A percentile compares a stretch with the other conserved stretches of the same genome.
Evolutionary conservation across 1,284 basidiomycete genomes (phyloP).

Genomic region (Boletus smithii): DNA sequence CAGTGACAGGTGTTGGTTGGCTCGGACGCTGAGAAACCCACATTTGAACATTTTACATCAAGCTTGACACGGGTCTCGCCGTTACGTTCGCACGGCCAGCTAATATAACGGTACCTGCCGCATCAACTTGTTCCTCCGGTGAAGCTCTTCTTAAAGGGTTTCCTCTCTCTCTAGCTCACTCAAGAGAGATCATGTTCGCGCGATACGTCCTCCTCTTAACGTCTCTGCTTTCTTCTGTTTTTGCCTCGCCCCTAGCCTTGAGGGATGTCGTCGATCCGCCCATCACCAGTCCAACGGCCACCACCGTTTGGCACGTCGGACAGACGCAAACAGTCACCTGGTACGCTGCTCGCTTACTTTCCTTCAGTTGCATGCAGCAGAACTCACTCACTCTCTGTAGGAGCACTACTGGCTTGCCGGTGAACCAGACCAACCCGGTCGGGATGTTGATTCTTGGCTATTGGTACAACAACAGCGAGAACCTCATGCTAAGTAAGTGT

Average conservation of each 20-base stretch:
- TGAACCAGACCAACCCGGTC: constrained; percentile 45
- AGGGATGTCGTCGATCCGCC: constrained; percentile 55
- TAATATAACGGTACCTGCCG: constrained; percentile 17
- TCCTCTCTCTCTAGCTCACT: constrained; percentile 14
- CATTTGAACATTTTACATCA: no score
- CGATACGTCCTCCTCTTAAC: constrained; percentile 17
- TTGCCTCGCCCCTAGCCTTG: constrained; percentile 37
- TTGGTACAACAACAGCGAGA: constrained; percentile 44
- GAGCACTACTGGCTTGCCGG: constrained; percentile 51
- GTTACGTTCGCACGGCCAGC: constrained; percentile 19
- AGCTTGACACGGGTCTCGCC: no score
- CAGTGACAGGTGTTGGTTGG: no score
- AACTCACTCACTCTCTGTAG: constrained; percentile 30
- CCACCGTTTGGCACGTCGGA: constrained; percentile 54
- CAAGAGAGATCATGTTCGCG: constrained; percentile 18
- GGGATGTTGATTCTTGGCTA: constrained; percentile 56
- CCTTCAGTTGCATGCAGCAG: no score
- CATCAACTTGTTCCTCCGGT: constrained; percentile 2
- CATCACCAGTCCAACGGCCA: constrained; percentile 52
- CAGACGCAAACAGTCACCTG: constrained; percentile 54
- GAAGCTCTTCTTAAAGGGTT: constrained; percentile 15
- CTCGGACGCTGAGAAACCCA: no score
- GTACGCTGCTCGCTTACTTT: constrained; percentile 35
- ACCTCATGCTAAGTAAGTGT: constrained; percentile 52
- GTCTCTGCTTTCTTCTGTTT: constrained; percentile 14